phyloP scores from a whole-genome alignment of 1,284 basidiomycete genomes.

The Leccinum subrobustum region DNA sequence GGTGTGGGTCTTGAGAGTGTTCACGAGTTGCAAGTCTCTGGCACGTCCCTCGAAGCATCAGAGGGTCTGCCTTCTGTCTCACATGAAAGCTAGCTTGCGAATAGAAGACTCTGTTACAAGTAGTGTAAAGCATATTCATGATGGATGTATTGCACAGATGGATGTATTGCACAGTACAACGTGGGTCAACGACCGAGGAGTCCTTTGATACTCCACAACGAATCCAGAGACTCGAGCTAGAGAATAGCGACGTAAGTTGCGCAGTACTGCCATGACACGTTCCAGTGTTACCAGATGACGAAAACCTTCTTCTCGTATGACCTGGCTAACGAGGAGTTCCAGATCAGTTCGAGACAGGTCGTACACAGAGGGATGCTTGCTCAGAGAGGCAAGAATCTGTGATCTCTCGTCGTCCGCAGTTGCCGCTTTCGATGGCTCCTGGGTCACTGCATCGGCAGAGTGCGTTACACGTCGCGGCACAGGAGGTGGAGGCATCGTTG shows the following conservation, averaged over 20 bases:
- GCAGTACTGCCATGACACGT: neutral
- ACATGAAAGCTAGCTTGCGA: neutral
- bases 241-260: conserved; percentile 19
- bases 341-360: conserved; percentile 44
- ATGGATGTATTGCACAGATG: neutral
- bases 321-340: conserved; percentile 48
- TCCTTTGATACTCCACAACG: conserved; percentile 40
- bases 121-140: conserved; percentile 1
- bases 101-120: neutral
- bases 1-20: conserved; percentile 63
- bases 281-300: conserved; percentile 39
- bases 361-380: conserved; percentile 44
- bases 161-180: neutral
- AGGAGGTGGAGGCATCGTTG: conserved; percentile 30
- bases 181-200: conserved; percentile 30
- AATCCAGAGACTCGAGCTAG: conserved; percentile 43
- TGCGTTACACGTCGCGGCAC: conserved; percentile 13
- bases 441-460: conserved; percentile 2
- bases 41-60: conserved; percentile 34
- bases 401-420: conserved; percentile 15
- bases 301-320: conserved; percentile 61
- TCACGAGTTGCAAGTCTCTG: conserved; percentile 57
- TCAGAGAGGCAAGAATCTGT: conserved; percentile 38
- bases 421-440: conserved; percentile 2
- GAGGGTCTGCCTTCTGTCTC: conserved; percentile 6